Evolutionary conservation across 257 asterid species (phyloP), one percentile per base, ranked within the genome.

Genomic region (Nicotiana attenuata): DNA sequence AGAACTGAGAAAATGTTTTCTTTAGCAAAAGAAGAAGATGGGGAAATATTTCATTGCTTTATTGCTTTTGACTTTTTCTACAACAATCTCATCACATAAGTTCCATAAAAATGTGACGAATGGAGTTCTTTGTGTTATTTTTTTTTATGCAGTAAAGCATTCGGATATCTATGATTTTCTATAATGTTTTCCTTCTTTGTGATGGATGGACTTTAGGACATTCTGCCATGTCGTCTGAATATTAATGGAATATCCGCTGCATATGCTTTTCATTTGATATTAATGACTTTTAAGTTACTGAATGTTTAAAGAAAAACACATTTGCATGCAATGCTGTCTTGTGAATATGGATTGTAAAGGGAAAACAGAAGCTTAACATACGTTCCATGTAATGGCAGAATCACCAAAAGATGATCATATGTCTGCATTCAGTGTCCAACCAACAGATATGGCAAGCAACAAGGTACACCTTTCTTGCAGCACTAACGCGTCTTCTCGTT

Each of bases 341-440:
- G 16, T 52, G 9, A 50, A 73, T 47, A 15, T 60, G 65, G 26
- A 38, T 19, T 75, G 15, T 50, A 0, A 50, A 75, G 63, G 24
- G 22, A 24, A 50, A 50, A 73, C 22, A 20, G 26, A 76, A 78
- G 64, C 61, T 83, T 85, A 57, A 78, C 76, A 82, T 24, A 24
- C 19, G 78, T 63, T 75, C 28, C 8, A 55, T 65, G 61, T 85
- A 13, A 71, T 88, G 63, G 9, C 87, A 94, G 98, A 86, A 88
- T 92, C 93, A 41, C 95, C 92, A 56, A 90, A 88, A 89, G 90
- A 89, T 85, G 91, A 86, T 86, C 85, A 83, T 14, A 69, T 76
- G 82, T 82, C 88, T 61, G 91, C 91, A 80, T 85, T 86, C 81
- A 86, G 81, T 87, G 88, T 87, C 83, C 92, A 81, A 66, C 87